Evolutionary conservation across 306 rosid genomes (phyloP).

Genomic region (Hippophae tibetana): DNA sequence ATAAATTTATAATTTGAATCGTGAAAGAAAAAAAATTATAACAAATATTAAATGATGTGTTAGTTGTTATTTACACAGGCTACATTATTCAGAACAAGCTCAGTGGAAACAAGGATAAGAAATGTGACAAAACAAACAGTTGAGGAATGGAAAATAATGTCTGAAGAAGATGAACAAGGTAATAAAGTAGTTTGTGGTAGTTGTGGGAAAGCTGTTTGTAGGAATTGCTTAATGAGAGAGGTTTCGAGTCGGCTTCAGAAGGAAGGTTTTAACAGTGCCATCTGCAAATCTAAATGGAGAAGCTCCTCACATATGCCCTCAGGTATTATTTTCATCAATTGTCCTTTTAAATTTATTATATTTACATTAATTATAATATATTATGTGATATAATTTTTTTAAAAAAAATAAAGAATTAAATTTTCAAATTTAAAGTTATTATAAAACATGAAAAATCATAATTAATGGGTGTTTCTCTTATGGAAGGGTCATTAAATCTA

Average conservation of each 20-base stretch:
- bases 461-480: too few species aligned
- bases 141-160: conserved; percentile 21
- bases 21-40: too few species aligned
- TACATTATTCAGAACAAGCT: conserved; percentile 38
- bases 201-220: conserved; percentile 45
- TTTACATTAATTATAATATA: too few species aligned
- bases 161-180: too few species aligned
- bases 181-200: conserved; percentile 27
- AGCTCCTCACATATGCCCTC: conserved; percentile 46
- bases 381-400: too few species aligned
- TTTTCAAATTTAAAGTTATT: too few species aligned
- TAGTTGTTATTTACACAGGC: conserved; percentile 19
- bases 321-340: conserved; percentile 28
- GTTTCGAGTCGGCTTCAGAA: conserved; percentile 42
- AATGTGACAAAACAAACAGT: conserved; percentile 42
- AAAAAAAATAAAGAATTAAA: too few species aligned
- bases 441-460: too few species aligned
- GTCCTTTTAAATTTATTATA: too few species aligned
- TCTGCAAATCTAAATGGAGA: conserved; percentile 78
- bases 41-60: too few species aligned
- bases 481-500: too few species aligned
- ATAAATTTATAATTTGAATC: background rate
- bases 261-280: conserved; percentile 43
- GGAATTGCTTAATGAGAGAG: conserved; percentile 53
- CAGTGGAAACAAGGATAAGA: conserved; percentile 47